phyloP scores from a whole-genome alignment of 2,329 filamentous ascomycete genomes.

The Aspergillus fijiensis region DNA sequence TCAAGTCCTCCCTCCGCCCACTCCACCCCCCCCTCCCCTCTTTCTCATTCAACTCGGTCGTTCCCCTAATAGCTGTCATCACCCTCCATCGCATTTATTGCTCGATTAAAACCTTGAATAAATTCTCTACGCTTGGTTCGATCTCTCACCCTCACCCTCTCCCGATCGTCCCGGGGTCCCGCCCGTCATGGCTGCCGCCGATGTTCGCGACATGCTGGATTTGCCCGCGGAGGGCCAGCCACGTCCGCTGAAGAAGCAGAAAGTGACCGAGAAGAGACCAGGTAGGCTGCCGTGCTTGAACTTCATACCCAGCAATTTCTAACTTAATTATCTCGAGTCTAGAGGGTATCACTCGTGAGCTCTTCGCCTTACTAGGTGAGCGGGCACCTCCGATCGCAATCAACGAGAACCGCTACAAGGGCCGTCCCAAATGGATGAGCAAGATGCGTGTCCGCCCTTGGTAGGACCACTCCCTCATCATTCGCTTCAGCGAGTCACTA shows the following conservation, averaged over 20 bases:
- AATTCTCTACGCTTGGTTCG: not conserved
- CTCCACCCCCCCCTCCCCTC: not conserved
- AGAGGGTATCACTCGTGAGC: slow-evolving; percentile 53
- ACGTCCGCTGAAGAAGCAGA: slow-evolving; percentile 72
- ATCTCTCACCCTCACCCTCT: not conserved
- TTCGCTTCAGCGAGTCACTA: not conserved
- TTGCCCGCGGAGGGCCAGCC: slow-evolving; percentile 63
- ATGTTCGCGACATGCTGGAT: slow-evolving; percentile 86
- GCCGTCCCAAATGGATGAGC: slow-evolving; percentile 48
- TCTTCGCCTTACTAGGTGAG: slow-evolving; percentile 53
- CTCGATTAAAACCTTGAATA: not conserved
- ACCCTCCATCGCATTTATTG: not conserved
- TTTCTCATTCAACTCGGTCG: not conserved
- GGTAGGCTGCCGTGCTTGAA: slow-evolving; percentile 40
- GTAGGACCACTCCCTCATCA: slow-evolving; percentile 31
- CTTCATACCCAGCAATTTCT: not conserved
- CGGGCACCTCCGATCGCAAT: slow-evolving; percentile 54
- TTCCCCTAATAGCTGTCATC: not conserved
- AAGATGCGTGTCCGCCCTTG: slow-evolving; percentile 46
- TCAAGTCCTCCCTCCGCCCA: slow-evolving; percentile 14
- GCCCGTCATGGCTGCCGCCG: slow-evolving; percentile 59
- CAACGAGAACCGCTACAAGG: slow-evolving; percentile 54
- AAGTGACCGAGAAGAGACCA: slow-evolving; percentile 59
- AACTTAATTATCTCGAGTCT: not conserved
- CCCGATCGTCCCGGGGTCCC: not conserved